Evolutionary conservation across 176 grass and related monocot species (phyloP), one percentile per base, ranked within the genome.

Genomic region (Themeda triandra): DNA sequence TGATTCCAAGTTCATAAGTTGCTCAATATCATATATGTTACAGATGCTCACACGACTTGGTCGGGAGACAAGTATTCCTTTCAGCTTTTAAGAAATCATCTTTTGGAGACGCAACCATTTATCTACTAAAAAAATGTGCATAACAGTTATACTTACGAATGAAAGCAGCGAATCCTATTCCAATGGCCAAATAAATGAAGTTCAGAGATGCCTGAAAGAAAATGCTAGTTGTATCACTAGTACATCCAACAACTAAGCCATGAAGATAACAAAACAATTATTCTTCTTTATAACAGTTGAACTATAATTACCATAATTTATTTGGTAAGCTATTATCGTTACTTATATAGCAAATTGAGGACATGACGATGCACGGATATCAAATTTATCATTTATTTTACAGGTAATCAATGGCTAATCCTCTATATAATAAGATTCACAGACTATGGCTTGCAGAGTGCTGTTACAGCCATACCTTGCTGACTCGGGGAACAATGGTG

Each of bases 151-250:
- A 86, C 88, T 90, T 82, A 86, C 83, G 78, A 19, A 86, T 15
- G 46, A 90, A 86, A 75, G 63, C 69, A 86, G 53, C 19, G 8
- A 76, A 45, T 12, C 36, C 73, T 44, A 78, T 51, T 86, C 72
- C 88, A 82, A 90, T 73, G 21, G 35, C 88, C 67, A 90, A 82
- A 65, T 90, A 90, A 37, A 90, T 79, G 70, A 90, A 90, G 42
- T 90, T 19, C 23, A 90, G 73, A 33, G 42, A 56, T 33, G 14
- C 88, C 88, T 90, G 83, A 82, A 86, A 90, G 51, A 66, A 90
- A 70, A 36, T 71, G 63, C 27, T 31, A 82, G 21, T 4, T 5
- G 13, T 42, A 46, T 78, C 64, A 77, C 2, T 73, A 27, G 25
- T 46, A 4, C 29, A 63, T 66, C 28, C 39, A 66, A 37, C 37